phyloP scores from a whole-genome alignment of 2,329 filamentous ascomycete species.

The Biscogniauxia mediterranea region DNA sequence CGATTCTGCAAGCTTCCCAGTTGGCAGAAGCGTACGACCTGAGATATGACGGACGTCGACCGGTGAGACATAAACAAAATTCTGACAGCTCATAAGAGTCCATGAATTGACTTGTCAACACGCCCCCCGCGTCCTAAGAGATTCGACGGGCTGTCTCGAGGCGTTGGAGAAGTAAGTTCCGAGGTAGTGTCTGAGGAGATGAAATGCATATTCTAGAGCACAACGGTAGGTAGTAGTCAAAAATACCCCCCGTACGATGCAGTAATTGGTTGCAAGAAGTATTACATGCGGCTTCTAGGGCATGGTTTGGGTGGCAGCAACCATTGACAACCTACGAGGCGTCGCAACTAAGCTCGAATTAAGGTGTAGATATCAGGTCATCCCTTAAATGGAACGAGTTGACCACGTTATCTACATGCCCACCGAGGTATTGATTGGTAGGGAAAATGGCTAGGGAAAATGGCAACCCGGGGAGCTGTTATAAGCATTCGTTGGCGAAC shows the following conservation, averaged over 20 bases:
- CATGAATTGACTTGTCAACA: slow-evolving; percentile 5
- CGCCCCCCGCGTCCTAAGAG: slow-evolving; percentile 1
- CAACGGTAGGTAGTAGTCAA: background rate
- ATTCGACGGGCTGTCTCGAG: slow-evolving; percentile 5
- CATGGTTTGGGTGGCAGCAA: slow-evolving; percentile 12
- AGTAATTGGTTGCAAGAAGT: slow-evolving; percentile 7
- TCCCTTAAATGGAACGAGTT: background rate
- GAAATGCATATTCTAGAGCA: slow-evolving; percentile 6
- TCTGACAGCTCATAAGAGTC: slow-evolving; percentile 4
- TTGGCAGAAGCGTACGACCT: slow-evolving; percentile 14
- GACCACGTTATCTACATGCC: background rate
- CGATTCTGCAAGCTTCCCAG: slow-evolving; percentile 18
- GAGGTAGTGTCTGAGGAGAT: slow-evolving; percentile 13
- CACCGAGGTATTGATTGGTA: background rate
- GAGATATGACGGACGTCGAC: slow-evolving; percentile 4
- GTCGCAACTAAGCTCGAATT: background rate
- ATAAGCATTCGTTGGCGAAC: background rate
- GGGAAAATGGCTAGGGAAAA: background rate
- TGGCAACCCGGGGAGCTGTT: background rate
- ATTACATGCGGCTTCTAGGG: slow-evolving; percentile 5
- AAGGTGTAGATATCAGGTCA: background rate
- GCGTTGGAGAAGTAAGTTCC: slow-evolving; percentile 8
- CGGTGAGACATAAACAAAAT: slow-evolving; percentile 8
- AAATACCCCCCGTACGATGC: background rate
- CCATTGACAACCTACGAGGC: slow-evolving; percentile 4